Conservation (phyloP, 106 monocot genomes). For the Phalaenopsis equestris region DNA sequence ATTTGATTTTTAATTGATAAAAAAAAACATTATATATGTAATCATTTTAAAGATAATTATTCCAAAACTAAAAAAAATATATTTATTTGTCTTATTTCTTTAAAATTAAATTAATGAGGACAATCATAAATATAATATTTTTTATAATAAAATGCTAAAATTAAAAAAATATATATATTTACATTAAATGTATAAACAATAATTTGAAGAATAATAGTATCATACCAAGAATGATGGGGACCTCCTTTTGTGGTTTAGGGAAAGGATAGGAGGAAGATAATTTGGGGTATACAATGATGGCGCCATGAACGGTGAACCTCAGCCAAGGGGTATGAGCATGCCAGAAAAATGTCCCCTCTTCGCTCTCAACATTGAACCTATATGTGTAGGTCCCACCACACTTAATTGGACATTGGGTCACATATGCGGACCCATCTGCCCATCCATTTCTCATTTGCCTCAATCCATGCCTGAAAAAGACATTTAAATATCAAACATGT, state of each 20-base stretch:
- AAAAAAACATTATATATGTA: too few species aligned
- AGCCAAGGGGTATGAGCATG: conserved; percentile 10
- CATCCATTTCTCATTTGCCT: conserved; percentile 39
- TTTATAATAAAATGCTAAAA: too few species aligned
- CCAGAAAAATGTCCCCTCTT: conserved; percentile 16
- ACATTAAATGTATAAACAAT: too few species aligned
- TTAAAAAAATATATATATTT: too few species aligned
- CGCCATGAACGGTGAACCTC: neutral
- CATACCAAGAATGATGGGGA: conserved; percentile 9
- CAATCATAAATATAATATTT: too few species aligned
- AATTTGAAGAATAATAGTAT: too few species aligned
- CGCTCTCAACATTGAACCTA: conserved; percentile 11
- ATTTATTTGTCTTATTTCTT: too few species aligned
- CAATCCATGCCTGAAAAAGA: conserved; percentile 39
- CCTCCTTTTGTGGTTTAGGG: conserved; percentile 10
- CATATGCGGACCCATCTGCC: conserved; percentile 27
- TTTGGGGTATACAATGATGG: conserved; percentile 9
- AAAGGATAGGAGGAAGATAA: neutral
- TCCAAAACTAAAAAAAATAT: too few species aligned
- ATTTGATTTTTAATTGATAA: neutral
- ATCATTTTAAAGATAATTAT: too few species aligned
- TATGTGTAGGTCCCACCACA: conserved; percentile 12
- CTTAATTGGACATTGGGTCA: conserved; percentile 20
- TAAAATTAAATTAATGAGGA: too few species aligned
- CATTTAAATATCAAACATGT: neutral